Evolutionary conservation across 345 rosid species (phyloP).

Genomic region (Lenwebbia sp.): DNA sequence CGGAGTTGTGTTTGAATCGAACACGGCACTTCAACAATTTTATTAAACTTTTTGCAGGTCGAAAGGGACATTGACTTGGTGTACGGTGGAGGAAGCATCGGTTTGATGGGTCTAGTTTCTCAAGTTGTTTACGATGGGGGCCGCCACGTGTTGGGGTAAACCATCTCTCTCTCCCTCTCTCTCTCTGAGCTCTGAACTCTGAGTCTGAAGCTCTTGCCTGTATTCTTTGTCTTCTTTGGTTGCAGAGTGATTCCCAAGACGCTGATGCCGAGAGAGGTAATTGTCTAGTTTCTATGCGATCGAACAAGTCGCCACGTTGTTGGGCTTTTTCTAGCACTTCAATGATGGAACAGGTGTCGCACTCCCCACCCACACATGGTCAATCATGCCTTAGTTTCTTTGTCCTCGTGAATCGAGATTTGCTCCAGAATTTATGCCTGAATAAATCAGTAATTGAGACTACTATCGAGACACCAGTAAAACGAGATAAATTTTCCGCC

Average conservation of each 20-base stretch:
- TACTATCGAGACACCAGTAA: background rate
- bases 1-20: background rate
- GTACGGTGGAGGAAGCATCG: conserved; percentile 77
- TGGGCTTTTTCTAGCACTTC: background rate
- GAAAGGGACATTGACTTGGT: conserved; percentile 66
- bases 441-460: background rate
- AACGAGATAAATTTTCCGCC: background rate
- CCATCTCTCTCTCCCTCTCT: background rate
- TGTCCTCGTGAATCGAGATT: background rate
- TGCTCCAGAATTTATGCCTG: background rate
- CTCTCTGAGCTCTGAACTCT: background rate
- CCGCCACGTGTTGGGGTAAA: conserved; percentile 68
- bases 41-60: conserved; percentile 24
- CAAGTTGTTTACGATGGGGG: conserved; percentile 65
- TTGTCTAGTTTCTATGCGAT: too few species aligned
- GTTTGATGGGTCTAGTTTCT: conserved; percentile 60
- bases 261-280: background rate
- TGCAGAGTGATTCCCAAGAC: background rate
- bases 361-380: background rate
- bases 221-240: background rate
- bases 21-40: conserved; percentile 4
- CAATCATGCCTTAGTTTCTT: background rate
- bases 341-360: background rate
- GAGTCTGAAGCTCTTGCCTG: background rate
- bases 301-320: background rate